Base-by-base conservation (phyloP, 129 eudicot genomes). In the Chrysanthemum lavandulifolium region DNA sequence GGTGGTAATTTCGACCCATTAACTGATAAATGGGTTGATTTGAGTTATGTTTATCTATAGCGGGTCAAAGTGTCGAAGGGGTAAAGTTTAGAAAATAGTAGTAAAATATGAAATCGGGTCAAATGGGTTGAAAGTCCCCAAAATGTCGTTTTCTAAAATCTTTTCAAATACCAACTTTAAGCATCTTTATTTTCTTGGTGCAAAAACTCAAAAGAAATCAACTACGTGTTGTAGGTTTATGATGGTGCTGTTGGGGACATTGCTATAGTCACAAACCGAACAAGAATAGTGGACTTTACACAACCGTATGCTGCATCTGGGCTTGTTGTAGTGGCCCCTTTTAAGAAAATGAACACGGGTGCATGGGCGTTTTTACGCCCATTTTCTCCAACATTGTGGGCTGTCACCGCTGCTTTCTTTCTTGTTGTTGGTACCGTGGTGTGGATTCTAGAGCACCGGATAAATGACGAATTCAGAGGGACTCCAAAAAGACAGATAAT, bases 171-270 rank as follows among this genome's bases (percentile, higher is more conserved):
- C 45, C 45, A 40, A 5, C 45, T 40, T 40, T 0, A 60, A 11
- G 33, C 13, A 16, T 63, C 66, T 19, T 48, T 49, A 8, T 47
- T 23, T 45, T 27, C 27, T 63, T 48, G 27, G 59, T 47, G 53
- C 11, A 71, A 71, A 57, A 40, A 18, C 57, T 58, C 50, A 57
- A 43, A 59, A 23, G 40, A 74, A 65, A 36, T 18, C 13, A 18
- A 50, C 15, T 13, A 1, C 68, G 27, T 77, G 47, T 3, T 6
- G 19, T 76, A 92, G 97, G 78, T 49, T 62, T 86, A 81, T 74
- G 97, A 92, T 79, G 97, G 96, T 67, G 97, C 82, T 55, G 89
- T 92, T 59, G 97, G 97, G 27, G 97, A 92, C 64, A 83, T 92
- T 71, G 93, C 96, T 13, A 89, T 92, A 52, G 85, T 83, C 43